A percentile compares a stretch with the other conserved stretches of the same genome.
Evolutionary conservation across 2,329 filamentous ascomycete species (phyloP).

Genomic region (Aaosphaeria arxii): DNA sequence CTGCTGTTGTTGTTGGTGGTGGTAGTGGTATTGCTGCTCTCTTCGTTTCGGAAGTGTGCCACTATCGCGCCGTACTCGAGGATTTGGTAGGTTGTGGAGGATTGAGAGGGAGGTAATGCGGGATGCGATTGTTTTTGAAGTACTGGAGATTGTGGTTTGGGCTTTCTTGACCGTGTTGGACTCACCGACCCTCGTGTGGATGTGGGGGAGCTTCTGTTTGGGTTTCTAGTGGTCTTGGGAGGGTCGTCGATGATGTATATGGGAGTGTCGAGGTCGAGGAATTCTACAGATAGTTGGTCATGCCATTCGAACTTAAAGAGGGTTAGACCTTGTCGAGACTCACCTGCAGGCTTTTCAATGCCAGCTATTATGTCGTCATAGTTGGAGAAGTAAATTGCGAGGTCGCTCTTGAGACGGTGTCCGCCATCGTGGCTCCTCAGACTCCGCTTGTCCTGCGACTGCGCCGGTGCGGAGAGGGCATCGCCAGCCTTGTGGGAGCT

Average conservation of each 20-base stretch:
- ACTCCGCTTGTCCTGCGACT: constrained; percentile 63
- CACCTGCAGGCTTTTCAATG: constrained; percentile 74
- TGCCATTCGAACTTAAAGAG: constrained; percentile 1
- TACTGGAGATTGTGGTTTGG: constrained; percentile 13
- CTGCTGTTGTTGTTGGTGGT: too few relatives aligned
- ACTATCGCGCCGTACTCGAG: constrained; percentile 43
- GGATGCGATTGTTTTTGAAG: constrained; percentile 13
- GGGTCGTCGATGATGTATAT: constrained; percentile 67
- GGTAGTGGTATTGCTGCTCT: background rate
- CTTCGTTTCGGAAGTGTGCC: constrained; percentile 29
- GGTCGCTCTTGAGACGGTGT: constrained; percentile 83
- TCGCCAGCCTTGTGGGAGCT: constrained; percentile 22
- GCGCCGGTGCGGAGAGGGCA: constrained; percentile 8
- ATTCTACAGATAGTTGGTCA: constrained; percentile 52
- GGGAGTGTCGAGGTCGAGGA: constrained; percentile 68
- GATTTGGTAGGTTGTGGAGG: constrained; percentile 31
- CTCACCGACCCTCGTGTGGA: constrained; percentile 19
- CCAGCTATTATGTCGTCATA: constrained; percentile 94
- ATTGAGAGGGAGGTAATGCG: constrained; percentile 15
- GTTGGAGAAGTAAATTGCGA: constrained; percentile 86
- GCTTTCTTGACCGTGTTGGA: constrained; percentile 24
- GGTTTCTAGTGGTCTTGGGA: constrained; percentile 21
- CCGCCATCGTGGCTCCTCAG: constrained; percentile 81
- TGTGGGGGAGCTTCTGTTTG: constrained; percentile 13
- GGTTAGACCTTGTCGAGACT: constrained; percentile 10